Conservation (phyloP, 73 alveolate genomes). For the Paramecium tetraurelia region DNA sequence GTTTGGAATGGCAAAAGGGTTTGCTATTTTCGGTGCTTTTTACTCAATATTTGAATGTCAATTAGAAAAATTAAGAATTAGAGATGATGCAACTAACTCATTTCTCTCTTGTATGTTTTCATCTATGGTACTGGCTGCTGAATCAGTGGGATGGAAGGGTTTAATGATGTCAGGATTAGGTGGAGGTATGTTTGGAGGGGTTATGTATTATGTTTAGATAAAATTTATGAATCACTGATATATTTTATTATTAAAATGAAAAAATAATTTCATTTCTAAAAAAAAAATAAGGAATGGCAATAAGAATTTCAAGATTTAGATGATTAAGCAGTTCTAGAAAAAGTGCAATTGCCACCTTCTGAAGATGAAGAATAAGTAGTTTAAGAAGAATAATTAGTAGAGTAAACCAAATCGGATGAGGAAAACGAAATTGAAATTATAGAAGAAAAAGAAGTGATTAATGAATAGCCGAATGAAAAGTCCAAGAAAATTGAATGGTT, state of each 20-base stretch:
- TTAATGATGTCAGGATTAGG: conserved; percentile 53
- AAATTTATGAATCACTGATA: conserved; percentile 37
- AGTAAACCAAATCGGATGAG: neutral
- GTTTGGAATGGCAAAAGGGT: conserved; percentile 32
- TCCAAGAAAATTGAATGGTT: neutral
- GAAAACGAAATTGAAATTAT: neutral
- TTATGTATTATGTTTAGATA: conserved; percentile 23
- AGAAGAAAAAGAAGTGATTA: neutral
- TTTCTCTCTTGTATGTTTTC: conserved; percentile 43
- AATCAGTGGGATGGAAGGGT: conserved; percentile 11
- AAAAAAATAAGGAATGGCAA: neutral
- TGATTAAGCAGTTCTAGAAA: neutral
- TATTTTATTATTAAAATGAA: neutral
- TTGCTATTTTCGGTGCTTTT: conserved; percentile 53
- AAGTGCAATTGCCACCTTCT: neutral
- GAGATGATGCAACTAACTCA: conserved; percentile 48
- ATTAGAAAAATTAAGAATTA: conserved; percentile 53
- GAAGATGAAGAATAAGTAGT: neutral
- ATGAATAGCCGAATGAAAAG: neutral
- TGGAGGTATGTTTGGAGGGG: conserved; percentile 43
- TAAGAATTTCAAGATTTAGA: neutral
- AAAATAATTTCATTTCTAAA: neutral
- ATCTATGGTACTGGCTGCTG: conserved; percentile 54
- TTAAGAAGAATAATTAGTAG: neutral
- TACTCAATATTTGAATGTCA: conserved; percentile 58